These are phyloP conservation scores for Ascochyta fabae DNA, from an alignment of 2,329 filamentous ascomycete genomes.

Conservation along the genomic window DNA sequence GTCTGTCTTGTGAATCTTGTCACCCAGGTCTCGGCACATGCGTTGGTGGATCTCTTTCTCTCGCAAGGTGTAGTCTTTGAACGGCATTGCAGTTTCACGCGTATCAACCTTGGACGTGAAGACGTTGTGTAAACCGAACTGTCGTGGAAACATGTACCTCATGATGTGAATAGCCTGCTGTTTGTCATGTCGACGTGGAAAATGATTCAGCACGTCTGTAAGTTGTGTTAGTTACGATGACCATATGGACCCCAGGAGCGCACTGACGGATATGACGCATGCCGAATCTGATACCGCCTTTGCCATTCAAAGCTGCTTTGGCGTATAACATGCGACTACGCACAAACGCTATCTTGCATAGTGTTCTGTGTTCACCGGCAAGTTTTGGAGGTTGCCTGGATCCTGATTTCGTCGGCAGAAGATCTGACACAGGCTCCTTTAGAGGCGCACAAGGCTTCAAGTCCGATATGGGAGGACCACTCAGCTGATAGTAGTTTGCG, in stretches of 20 bases:
- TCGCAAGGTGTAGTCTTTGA: conserved; percentile 84
- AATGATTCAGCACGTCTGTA: conserved; percentile 81
- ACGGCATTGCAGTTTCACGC: conserved; percentile 71
- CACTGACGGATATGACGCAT: conserved; percentile 79
- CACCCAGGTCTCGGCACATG: conserved; percentile 30
- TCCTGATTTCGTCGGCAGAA: background rate
- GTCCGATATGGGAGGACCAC: conserved; percentile 68
- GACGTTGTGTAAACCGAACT: conserved; percentile 91
- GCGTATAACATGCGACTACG: conserved; percentile 88
- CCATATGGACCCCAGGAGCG: background rate
- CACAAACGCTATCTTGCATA: conserved; percentile 73
- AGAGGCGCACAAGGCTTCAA: conserved; percentile 29
- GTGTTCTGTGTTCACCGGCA: conserved; percentile 29
- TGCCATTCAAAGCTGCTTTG: conserved; percentile 71
- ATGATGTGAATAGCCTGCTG: conserved; percentile 72
- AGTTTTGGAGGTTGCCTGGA: conserved; percentile 4
- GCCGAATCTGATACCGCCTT: conserved; percentile 73
- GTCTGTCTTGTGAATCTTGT: conserved; percentile 23
- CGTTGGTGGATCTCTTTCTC: conserved; percentile 74
- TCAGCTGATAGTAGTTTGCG: conserved; percentile 78
- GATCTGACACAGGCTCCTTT: background rate
- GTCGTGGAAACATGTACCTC: conserved; percentile 92
- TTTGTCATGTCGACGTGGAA: conserved; percentile 55
- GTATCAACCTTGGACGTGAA: conserved; percentile 74
- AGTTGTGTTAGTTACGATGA: conserved; percentile 19